A percentile compares a stretch with the other conserved stretches of the same genome.
These are phyloP conservation scores for Sporothrix brunneoviolacea DNA, from an alignment of 2,329 filamentous ascomycete genomes.

Conservation along the genomic window DNA sequence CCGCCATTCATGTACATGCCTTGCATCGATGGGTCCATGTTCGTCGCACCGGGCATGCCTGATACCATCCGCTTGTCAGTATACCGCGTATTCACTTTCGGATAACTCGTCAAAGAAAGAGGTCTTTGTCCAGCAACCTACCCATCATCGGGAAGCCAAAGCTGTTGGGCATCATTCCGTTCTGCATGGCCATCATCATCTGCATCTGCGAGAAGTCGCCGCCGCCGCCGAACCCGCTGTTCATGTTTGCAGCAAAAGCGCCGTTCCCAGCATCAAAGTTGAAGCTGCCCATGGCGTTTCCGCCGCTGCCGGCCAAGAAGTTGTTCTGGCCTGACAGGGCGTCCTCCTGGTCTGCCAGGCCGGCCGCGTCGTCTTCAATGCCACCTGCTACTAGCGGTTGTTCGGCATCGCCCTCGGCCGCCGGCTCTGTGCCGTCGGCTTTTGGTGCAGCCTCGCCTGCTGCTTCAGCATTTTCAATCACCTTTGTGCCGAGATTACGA, in stretches of 20 bases:
- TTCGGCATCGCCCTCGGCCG: slow-evolving; percentile 20
- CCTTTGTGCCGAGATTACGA: slow-evolving; percentile 7
- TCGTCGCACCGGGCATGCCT: slow-evolving; percentile 78
- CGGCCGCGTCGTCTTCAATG: slow-evolving; percentile 27
- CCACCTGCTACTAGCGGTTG: slow-evolving; percentile 23
- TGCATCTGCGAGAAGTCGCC: slow-evolving; percentile 72
- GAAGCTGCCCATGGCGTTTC: slow-evolving; percentile 19
- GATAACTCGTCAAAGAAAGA: no score
- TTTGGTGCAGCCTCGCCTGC: slow-evolving; percentile 18
- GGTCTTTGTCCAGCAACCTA: no score
- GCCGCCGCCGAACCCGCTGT: slow-evolving; percentile 41
- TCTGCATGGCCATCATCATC: slow-evolving; percentile 71
- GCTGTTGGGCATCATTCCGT: slow-evolving; percentile 51
- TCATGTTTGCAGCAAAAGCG: slow-evolving; percentile 50
- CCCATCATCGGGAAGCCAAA: slow-evolving; percentile 77
- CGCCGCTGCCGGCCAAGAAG: slow-evolving; percentile 10
- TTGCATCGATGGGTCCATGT: slow-evolving; percentile 78
- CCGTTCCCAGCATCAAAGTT: slow-evolving; percentile 34
- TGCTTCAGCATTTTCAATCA: slow-evolving; percentile 3
- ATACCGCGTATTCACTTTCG: no score
- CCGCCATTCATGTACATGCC: slow-evolving; percentile 74
- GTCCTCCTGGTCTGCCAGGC: slow-evolving; percentile 17
- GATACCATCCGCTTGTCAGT: no score
- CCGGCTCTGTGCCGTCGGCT: slow-evolving; percentile 21
- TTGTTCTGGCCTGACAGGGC: no score